Evolutionary conservation across 371 early-diverging fungal species (phyloP), one percentile per base, ranked within the genome.

Genomic region (Rhizomucor pusillus): DNA sequence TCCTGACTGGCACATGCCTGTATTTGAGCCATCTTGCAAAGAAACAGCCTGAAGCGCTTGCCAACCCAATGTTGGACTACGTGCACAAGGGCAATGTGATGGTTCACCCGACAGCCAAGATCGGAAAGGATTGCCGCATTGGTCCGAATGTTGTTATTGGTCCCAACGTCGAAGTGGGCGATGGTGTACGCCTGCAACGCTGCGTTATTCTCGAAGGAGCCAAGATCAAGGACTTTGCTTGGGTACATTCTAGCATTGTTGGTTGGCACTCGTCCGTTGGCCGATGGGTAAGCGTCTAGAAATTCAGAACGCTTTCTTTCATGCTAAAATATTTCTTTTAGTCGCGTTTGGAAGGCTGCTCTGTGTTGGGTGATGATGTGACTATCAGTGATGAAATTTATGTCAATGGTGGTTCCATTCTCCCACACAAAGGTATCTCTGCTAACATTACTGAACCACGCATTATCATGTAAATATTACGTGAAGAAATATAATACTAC

Each of bases 181-280:
- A 95, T 67, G 97, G 97, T 66, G 99, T 97, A 16, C 81, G 96
- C 60, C 77, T 99, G 52, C 82, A 89, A 67, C 90, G 93, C 53
- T 90, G 92, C 67, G 93, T 94, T 25, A 72, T 99, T 19, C 76
- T 99, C 74, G 95, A 98, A 63, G 92, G 90, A 50, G 81, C 90
- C 14, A 75, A 79, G 29, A 80, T 99, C 63, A 92, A 90, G 71
- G 92, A 95, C 74, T 86, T 88, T 75, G 91, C 95, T 7, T 93
- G 93, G 90, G 84, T 99, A 51, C 84, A 89, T 62, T 89, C 87
- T 61, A 85, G 90, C 49, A 98, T 99, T 65, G 84, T 99, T 33
- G 99, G 99, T 54, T 99, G 98, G 98, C 89, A 94, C 69, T 93
- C 94, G 44, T 89, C 89, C 20, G 81, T 98, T 16, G 98, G 97